Base-by-base conservation (phyloP, 1,139 yeast species). In the Protomyces macrosporus region DNA sequence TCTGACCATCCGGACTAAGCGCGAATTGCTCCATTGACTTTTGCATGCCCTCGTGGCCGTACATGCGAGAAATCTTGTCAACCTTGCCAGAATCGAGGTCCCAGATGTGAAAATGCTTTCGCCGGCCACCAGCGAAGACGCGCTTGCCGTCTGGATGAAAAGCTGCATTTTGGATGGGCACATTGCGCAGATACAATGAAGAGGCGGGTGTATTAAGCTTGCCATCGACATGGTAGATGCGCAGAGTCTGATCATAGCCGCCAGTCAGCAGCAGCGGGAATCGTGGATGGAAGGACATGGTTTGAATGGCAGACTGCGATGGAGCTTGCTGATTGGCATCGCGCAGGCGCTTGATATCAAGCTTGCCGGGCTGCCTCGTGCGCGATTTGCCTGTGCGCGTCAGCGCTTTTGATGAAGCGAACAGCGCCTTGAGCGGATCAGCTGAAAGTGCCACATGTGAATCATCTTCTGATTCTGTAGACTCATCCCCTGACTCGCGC, bases 171-270 rank as follows among this genome's bases (percentile, higher is more conserved):
- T 86, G 87, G 62, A 95, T 82, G 1, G 98, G 97, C 6, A 90
- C 82, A 69, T 88, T 85, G 65, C 85, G 83, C 65, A 93, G 78
- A 74, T 86, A 89, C 68, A 93, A 78, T 51, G 96, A 86, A 2
- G 97, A 86, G 16, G 91, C 95, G 56, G 90, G 76, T 64, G 84
- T 85, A 73, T 95, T 95, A 66, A 77, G 74, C 72, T 87, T 88
- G n/a, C 98, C 98, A 73, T 93, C 98, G 65, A 91, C 84, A 72
- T 93, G 96, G 74, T 86, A 93, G 35, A 95, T 79, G 71, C 98
- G 80, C 65, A 93, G 74, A 0, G 97, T 88, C 71, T 90, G 82
- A 73, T 95, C 99, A 72, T 87, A 90, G 34, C 99, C 99, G 66
- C 95, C 95, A 0, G 97, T 88, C 66, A 93, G 76, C 56, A 93